Percentiles rank a stretch among this genome's conserved stretches.
phyloP scores from a whole-genome alignment of 163 green algal species.

The Scenedesmus sp. region DNA sequence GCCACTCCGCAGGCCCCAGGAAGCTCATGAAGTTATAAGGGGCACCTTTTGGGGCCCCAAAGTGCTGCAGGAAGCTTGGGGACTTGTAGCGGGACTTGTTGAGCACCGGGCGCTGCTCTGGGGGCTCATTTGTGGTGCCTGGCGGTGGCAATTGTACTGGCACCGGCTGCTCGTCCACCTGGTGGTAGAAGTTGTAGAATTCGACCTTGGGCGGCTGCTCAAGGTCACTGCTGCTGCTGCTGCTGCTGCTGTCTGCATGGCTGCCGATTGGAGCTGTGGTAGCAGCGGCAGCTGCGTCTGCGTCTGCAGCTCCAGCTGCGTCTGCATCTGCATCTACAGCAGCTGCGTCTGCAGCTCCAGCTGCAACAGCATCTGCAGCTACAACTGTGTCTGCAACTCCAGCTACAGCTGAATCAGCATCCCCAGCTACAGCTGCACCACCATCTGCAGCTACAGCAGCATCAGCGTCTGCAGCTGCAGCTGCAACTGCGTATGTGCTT shows the following conservation, averaged over 20 bases:
- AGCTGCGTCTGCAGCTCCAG: not conserved
- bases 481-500: too few species aligned
- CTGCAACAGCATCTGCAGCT: not conserved
- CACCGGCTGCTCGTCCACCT: not conserved
- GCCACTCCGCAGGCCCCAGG: constrained; percentile 23
- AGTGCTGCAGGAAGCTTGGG: constrained; percentile 42
- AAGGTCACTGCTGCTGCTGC: constrained; percentile 9
- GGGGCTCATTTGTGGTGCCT: not conserved
- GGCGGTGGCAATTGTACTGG: constrained; percentile 40
- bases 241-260: constrained; percentile 25
- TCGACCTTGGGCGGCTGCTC: not conserved
- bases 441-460: too few species aligned
- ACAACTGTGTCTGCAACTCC: too few species aligned
- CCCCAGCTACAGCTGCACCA: too few species aligned
- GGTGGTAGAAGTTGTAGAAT: not conserved
- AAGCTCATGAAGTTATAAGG: constrained; percentile 43
- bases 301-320: constrained; percentile 2
- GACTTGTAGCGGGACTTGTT: constrained; percentile 14
- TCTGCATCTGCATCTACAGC: not conserved
- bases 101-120: not conserved
- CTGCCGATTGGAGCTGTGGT: not conserved
- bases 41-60: not conserved
- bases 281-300: not conserved
- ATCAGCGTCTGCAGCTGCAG: too few species aligned
- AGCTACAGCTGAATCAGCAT: too few species aligned